Evolutionary conservation across 1,284 basidiomycete genomes (phyloP).

Genomic region (Rhodotorula sp.): DNA sequence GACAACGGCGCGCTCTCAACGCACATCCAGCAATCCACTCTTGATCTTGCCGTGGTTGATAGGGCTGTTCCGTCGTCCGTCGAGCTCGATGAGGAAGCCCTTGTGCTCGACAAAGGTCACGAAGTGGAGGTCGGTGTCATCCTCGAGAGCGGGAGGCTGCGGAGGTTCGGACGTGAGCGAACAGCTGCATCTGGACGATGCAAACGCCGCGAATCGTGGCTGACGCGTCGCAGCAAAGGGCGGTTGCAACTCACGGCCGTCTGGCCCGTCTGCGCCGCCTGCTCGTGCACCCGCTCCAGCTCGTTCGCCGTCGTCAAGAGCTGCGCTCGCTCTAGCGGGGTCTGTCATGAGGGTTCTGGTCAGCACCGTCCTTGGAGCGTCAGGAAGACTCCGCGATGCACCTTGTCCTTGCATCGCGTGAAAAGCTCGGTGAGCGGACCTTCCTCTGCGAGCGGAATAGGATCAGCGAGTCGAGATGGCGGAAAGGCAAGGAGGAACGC

Average conservation of each 20-base stretch:
- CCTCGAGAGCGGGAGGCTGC: conserved; percentile 50
- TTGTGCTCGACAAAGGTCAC: conserved; percentile 69
- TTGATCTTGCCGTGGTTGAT: conserved; percentile 65
- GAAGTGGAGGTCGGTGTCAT: conserved; percentile 75
- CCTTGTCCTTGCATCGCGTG: conserved; percentile 31
- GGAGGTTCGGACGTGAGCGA: background rate
- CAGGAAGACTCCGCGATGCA: conserved; percentile 4
- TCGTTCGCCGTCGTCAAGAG: conserved; percentile 70
- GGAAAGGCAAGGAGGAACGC: background rate
- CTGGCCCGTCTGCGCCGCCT: conserved; percentile 68
- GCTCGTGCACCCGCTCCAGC: conserved; percentile 68
- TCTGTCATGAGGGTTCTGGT: conserved; percentile 55
- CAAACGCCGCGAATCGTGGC: background rate
- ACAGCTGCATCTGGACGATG: no score
- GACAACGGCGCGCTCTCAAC: background rate
- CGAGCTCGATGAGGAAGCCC: conserved; percentile 70
- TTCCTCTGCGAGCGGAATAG: conserved; percentile 6
- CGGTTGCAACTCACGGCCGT: conserved; percentile 51
- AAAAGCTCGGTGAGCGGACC: conserved; percentile 35
- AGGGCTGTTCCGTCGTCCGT: conserved; percentile 71
- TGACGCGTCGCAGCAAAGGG: background rate
- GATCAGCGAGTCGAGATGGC: background rate
- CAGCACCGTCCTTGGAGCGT: no score
- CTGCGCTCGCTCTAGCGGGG: conserved; percentile 68
- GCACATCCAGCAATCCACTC: conserved; percentile 31